A percentile compares a stretch with the other conserved stretches of the same genome.
Evolutionary conservation across 805 yeast genomes (phyloP).

Genomic region (Schwanniomyces pseudopolymorphus): DNA sequence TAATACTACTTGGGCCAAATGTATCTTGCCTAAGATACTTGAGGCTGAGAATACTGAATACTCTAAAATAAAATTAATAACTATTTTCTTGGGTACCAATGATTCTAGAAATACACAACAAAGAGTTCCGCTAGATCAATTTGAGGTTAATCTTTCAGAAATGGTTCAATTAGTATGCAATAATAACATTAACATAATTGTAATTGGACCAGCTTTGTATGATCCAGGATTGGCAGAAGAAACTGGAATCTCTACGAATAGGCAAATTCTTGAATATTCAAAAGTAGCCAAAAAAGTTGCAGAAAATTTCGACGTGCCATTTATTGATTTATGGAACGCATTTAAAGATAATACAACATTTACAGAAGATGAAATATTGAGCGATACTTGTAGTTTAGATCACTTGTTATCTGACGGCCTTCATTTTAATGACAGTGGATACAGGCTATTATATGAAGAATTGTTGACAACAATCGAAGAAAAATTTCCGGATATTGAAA

Average conservation of each 20-base stretch:
- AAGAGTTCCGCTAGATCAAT: conserved; percentile 53
- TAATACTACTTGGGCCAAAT: conserved; percentile 58
- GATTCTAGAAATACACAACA: conserved; percentile 45
- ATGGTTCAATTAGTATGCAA: conserved; percentile 41
- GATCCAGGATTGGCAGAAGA: conserved; percentile 32
- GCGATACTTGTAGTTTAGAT: conserved; percentile 11
- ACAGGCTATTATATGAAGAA: conserved; percentile 48
- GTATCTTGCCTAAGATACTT: conserved; percentile 42
- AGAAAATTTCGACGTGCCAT: conserved; percentile 47
- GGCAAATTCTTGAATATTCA: conserved; percentile 47
- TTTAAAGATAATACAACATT: conserved; percentile 35
- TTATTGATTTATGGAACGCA: conserved; percentile 52
- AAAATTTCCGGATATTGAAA: conserved; percentile 47
- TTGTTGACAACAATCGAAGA: conserved; percentile 37
- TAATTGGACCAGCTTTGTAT: conserved; percentile 64
- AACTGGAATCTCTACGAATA: conserved; percentile 32
- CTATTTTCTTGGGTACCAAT: conserved; percentile 79
- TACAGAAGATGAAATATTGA: conserved; percentile 35
- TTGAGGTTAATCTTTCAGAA: conserved; percentile 42
- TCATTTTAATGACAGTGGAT: conserved; percentile 58
- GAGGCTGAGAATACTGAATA: conserved; percentile 31
- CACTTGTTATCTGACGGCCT: conserved; percentile 49
- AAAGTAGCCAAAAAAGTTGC: conserved; percentile 51
- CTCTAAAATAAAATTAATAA: conserved; percentile 41
- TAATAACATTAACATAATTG: conserved; percentile 49